These are phyloP conservation scores for Tetradesmus lagerheimii DNA, from an alignment of 139 green algal genomes.

Conservation along the genomic window DNA sequence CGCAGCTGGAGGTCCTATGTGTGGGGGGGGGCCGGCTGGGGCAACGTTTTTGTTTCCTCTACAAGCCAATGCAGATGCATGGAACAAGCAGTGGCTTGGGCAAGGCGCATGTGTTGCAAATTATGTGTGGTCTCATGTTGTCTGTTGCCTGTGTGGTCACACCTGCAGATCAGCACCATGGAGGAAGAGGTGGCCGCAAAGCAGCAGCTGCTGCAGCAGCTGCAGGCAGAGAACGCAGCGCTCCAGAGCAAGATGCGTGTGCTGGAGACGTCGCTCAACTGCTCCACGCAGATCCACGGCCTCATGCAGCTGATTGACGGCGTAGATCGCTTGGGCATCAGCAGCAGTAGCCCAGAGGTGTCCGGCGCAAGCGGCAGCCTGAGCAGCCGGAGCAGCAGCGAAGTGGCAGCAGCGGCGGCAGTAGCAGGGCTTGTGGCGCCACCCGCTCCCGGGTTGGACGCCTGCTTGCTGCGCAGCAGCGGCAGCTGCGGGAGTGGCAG, in stretches of 20 bases:
- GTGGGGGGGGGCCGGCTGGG: too few species aligned
- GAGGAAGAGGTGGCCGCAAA: neutral
- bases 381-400: slow-evolving; percentile 9
- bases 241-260: slow-evolving; percentile 36
- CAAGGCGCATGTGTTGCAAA: too few species aligned
- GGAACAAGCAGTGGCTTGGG: too few species aligned
- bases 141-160: neutral
- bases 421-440: neutral
- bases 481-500: neutral
- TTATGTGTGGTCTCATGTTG: too few species aligned
- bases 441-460: neutral
- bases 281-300: slow-evolving; percentile 9
- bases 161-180: slow-evolving; percentile 39
- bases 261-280: slow-evolving; percentile 25
- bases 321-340: neutral
- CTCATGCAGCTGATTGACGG: slow-evolving; percentile 43
- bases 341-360: neutral
- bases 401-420: neutral
- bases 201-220: slow-evolving; percentile 16
- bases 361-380: neutral
- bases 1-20: too few species aligned
- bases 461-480: neutral
- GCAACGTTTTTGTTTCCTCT: too few species aligned
- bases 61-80: too few species aligned
- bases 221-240: slow-evolving; percentile 26